Evolutionary conservation across 139 green algal genomes (phyloP), one percentile per base, ranked within the genome.

Genomic region (Chlamydomonas sphaeroides): DNA sequence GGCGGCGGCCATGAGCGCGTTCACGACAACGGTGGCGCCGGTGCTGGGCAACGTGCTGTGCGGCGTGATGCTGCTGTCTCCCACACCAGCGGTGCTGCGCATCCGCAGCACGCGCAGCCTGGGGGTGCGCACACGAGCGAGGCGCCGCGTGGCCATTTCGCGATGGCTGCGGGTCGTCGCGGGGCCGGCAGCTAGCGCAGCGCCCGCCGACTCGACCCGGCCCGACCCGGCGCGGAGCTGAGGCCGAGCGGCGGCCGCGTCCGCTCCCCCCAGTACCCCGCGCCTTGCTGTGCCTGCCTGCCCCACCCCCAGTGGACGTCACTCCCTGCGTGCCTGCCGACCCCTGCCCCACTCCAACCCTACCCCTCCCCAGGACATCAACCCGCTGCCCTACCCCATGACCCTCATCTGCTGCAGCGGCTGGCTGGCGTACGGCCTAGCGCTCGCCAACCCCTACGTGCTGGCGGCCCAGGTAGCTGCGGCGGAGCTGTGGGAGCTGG

Each of bases 281-380:
- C n/a, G n/a, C n/a, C n/a, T n/a, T n/a, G n/a, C n/a, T n/a, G n/a
- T n/a, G n/a, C n/a, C n/a, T n/a, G n/a, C n/a, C n/a, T n/a, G n/a
- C n/a, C n/a, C n/a, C n/a, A n/a, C n/a, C n/a, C n/a, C n/a, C n/a
- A n/a, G n/a, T n/a, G n/a, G n/a, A n/a, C n/a, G n/a, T n/a, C n/a
- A n/a, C n/a, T n/a, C n/a, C n/a, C n/a, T n/a, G n/a, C n/a, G n/a
- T n/a, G n/a, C n/a, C n/a, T n/a, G n/a, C n/a, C n/a, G n/a, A n/a
- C n/a, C n/a, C n/a, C n/a, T n/a, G n/a, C n/a, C n/a, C n/a, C n/a
- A n/a, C n/a, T n/a, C n/a, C n/a, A n/a, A n/a, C n/a, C n/a, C n/a
- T n/a, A n/a, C n/a, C n/a, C n/a, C n/a, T n/a, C n/a, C n/a, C 49
- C 78, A 89, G 85, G 85, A 72, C 33, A 69, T 80, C 65, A 89